phyloP scores from a whole-genome alignment of 2,329 filamentous ascomycete species.

The Microsporum ferrugineum region DNA sequence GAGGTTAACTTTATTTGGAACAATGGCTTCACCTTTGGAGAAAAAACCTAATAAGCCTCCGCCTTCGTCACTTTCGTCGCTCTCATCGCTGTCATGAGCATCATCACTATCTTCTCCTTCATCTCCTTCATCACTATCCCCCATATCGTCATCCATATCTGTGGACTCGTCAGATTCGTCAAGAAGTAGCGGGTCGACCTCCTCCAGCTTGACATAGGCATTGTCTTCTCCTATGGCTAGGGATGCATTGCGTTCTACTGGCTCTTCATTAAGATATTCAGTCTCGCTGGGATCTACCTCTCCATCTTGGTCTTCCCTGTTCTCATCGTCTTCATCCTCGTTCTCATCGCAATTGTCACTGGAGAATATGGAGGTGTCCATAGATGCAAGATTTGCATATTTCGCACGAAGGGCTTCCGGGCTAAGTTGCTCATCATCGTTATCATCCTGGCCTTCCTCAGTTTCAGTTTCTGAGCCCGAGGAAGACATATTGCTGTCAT shows the following conservation, averaged over 20 bases:
- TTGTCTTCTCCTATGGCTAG: not conserved
- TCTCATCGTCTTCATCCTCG: not conserved
- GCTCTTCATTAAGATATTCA: not conserved
- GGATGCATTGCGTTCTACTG: not conserved
- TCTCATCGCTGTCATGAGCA: constrained; percentile 38
- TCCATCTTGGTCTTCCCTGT: not conserved
- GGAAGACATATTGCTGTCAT: constrained; percentile 41
- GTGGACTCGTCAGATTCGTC: constrained; percentile 38
- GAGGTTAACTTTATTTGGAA: constrained; percentile 11
- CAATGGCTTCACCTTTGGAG: constrained; percentile 30
- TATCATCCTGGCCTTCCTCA: constrained; percentile 27
- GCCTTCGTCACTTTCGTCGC: constrained; percentile 37
- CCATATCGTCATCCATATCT: constrained; percentile 40
- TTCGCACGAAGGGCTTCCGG: constrained; percentile 38
- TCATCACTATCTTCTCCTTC: constrained; percentile 32
- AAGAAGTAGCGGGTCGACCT: constrained; percentile 35
- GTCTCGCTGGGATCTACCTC: not conserved
- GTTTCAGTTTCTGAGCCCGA: constrained; percentile 35
- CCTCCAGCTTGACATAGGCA: constrained; percentile 24
- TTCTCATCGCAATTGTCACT: not conserved
- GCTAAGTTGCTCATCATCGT: constrained; percentile 37
- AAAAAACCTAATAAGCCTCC: constrained; percentile 39
- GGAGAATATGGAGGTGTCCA: constrained; percentile 10
- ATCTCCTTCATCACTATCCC: constrained; percentile 35
- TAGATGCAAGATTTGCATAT: constrained; percentile 33